These are phyloP conservation scores for Lactarius deliciosus DNA, from an alignment of 768 basidiomycete genomes.

Conservation along the genomic window DNA sequence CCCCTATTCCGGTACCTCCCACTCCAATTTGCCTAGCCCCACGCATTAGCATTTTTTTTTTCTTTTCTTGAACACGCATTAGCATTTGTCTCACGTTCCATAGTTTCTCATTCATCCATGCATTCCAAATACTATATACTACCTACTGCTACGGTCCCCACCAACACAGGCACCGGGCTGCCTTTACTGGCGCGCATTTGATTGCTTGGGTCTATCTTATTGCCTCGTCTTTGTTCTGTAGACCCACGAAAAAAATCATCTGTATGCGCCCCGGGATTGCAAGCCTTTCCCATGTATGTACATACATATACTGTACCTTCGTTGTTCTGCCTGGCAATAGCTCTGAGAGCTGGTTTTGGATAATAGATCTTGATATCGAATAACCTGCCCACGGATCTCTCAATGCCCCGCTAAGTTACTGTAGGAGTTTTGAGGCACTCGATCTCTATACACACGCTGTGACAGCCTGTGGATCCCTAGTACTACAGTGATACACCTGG, in stretches of 20 bases:
- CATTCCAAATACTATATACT: not conserved
- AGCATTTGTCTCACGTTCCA: not conserved
- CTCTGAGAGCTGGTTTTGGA: not conserved
- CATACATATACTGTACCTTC: not conserved
- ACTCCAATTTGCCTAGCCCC: not conserved
- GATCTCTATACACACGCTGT: not conserved
- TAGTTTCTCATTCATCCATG: not conserved
- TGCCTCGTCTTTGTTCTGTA: not conserved
- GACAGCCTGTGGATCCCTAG: not conserved
- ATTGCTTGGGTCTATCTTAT: not conserved
- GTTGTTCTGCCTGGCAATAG: not conserved
- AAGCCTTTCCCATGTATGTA: not conserved
- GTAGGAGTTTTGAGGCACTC: not conserved
- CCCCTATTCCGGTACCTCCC: slow-evolving; percentile 7
- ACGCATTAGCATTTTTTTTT: not conserved
- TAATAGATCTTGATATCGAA: not conserved
- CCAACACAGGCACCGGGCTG: not conserved
- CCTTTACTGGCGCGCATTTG: not conserved
- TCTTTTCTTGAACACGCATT: too few relatives aligned
- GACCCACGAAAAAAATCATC: not conserved
- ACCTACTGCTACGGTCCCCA: not conserved
- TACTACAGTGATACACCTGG: too few relatives aligned
- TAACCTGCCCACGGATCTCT: not conserved
- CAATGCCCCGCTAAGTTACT: too few relatives aligned
- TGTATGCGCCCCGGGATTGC: not conserved